phyloP scores from a whole-genome alignment of 768 basidiomycete genomes.

The Xerocomellus intermedius region DNA sequence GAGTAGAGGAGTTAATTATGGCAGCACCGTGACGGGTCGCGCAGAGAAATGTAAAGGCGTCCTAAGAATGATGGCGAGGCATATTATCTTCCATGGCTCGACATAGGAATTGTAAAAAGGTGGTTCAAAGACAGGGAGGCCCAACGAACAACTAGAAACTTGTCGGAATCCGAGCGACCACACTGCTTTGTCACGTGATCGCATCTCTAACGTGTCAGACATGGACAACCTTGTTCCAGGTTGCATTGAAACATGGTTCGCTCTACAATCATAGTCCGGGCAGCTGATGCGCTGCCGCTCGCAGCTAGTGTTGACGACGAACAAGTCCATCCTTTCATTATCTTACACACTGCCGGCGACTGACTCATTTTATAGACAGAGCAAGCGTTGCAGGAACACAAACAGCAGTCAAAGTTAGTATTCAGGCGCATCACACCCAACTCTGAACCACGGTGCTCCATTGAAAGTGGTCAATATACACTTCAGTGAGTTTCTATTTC shows the following conservation, averaged over 20 bases:
- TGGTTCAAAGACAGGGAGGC: no score
- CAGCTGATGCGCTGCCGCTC: constrained; percentile 83
- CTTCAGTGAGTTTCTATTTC: constrained; percentile 69
- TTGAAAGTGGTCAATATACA: constrained; percentile 94
- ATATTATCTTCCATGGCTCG: no score
- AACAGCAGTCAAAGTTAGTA: constrained; percentile 96
- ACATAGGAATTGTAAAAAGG: no score
- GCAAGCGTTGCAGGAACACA: constrained; percentile 91
- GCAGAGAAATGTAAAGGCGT: no score
- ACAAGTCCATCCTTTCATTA: constrained; percentile 53
- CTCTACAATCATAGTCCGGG: constrained; percentile 83
- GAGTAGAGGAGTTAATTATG: no score
- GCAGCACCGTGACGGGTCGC: no score
- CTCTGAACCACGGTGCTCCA: constrained; percentile 93
- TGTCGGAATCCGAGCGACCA: no score
- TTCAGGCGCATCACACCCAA: constrained; percentile 93
- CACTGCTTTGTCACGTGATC: constrained; percentile 14
- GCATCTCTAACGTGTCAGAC: neutral
- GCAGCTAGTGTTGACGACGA: constrained; percentile 98
- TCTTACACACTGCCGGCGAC: neutral
- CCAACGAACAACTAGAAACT: no score
- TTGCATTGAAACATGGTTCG: constrained; percentile 62
- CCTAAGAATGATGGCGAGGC: no score
- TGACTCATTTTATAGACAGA: constrained; percentile 65
- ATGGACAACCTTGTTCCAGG: no score